phyloP scores from a whole-genome alignment of 2,329 filamentous ascomycete genomes.

The Hyphodiscus sp. region DNA sequence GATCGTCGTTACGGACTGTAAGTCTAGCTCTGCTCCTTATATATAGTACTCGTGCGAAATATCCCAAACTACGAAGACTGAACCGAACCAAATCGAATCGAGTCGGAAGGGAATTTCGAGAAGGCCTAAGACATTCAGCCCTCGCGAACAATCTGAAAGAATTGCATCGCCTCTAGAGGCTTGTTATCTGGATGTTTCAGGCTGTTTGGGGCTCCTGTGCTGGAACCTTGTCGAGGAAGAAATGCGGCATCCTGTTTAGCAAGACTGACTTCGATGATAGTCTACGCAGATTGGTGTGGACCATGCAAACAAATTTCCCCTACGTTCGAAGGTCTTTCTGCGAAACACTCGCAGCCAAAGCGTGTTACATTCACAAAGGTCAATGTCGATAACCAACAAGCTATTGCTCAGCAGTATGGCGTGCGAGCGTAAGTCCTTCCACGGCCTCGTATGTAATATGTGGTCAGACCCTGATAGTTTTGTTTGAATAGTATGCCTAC shows the following conservation, averaged over 20 bases:
- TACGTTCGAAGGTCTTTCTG: constrained; percentile 76
- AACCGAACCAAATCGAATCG: too few species aligned
- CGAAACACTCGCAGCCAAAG: constrained; percentile 71
- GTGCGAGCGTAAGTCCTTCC: constrained; percentile 59
- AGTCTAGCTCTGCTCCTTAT: constrained; percentile 28
- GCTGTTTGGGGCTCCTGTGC: too few species aligned
- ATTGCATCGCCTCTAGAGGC: too few species aligned
- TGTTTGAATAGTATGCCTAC: constrained; percentile 64
- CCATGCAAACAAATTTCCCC: constrained; percentile 92
- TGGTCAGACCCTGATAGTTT: constrained; percentile 5
- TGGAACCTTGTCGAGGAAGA: too few species aligned
- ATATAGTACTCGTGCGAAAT: too few species aligned
- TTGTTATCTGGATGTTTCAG: too few species aligned
- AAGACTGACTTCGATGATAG: constrained; percentile 37
- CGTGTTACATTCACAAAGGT: constrained; percentile 88
- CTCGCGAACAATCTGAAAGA: too few species aligned
- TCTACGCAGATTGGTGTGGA: constrained; percentile 93
- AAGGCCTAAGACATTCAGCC: too few species aligned
- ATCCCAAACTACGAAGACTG: too few species aligned
- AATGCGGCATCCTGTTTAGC: constrained; percentile 25
- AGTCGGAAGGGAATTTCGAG: too few species aligned
- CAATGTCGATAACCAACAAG: constrained; percentile 77
- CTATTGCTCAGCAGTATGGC: constrained; percentile 69
- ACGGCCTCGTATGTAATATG: constrained; percentile 1
- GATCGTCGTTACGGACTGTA: constrained; percentile 88